Percentiles rank a stretch among this genome's conserved stretches.
phyloP scores from a whole-genome alignment of 805 yeast genomes.

The Candida hispaniensis region DNA sequence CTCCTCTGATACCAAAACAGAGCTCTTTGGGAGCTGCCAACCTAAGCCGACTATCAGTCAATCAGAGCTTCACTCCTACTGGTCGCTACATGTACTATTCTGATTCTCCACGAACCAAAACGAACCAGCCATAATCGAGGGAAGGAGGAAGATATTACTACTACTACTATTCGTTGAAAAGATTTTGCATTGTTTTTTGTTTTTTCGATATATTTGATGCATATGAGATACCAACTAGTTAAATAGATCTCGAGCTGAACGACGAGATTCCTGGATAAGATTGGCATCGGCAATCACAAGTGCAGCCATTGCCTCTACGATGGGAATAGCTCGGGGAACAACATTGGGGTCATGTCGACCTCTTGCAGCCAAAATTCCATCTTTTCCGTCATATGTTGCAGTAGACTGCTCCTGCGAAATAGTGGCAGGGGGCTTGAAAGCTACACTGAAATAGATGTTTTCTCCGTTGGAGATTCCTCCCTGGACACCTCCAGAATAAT shows the following conservation, averaged over 20 bases:
- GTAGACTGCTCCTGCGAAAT: conserved; percentile 89
- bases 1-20: conserved; percentile 5
- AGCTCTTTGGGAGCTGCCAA: conserved; percentile 6
- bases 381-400: conserved; percentile 76
- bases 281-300: conserved; percentile 79
- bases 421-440: conserved; percentile 97
- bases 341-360: conserved; percentile 99
- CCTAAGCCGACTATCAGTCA: neutral
- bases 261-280: conserved; percentile 79
- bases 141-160: too few relatives aligned
- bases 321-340: conserved; percentile 96
- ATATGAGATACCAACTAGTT: too few relatives aligned
- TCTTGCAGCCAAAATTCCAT: conserved; percentile 83
- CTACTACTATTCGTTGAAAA: too few relatives aligned
- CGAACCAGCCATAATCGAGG: too few relatives aligned
- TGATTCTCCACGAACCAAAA: conserved; percentile 19
- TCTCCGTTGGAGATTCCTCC: conserved; percentile 98
- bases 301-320: conserved; percentile 98
- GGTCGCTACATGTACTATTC: conserved; percentile 19
- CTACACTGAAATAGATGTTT: conserved; percentile 84
- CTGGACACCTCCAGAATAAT: conserved; percentile 94
- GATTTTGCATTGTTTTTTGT: too few relatives aligned
- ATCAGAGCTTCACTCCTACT: conserved; percentile 19
- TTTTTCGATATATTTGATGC: too few relatives aligned
- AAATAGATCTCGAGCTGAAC: too few relatives aligned